A percentile compares a stretch with the other conserved stretches of the same genome.
Evolutionary conservation across 2,329 filamentous ascomycete genomes (phyloP).

Genomic region (Nothophaeocryptopus gaeumannii): DNA sequence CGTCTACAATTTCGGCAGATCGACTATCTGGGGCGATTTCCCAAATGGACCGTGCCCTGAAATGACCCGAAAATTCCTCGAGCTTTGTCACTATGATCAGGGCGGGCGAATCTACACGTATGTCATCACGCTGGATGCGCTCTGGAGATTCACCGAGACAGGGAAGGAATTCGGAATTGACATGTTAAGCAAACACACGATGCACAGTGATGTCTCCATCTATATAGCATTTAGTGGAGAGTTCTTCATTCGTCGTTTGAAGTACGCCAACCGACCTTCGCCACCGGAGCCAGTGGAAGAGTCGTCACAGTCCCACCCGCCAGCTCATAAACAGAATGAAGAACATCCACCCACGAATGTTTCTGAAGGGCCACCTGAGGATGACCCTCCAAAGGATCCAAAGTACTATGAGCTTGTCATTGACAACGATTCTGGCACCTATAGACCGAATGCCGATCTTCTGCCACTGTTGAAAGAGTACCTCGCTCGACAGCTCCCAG

Average conservation of each 20-base stretch:
- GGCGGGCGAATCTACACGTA: slow-evolving; percentile 89
- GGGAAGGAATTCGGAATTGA: slow-evolving; percentile 95
- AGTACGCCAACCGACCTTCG: slow-evolving; percentile 43
- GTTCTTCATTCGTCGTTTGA: slow-evolving; percentile 78
- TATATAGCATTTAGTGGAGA: slow-evolving; percentile 92
- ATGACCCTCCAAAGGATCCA: slow-evolving; percentile 52
- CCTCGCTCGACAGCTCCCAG: slow-evolving; percentile 70
- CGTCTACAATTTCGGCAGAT: slow-evolving; percentile 82
- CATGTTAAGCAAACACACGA: slow-evolving; percentile 88
- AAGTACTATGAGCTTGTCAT: slow-evolving; percentile 79
- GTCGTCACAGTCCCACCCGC: slow-evolving; percentile 44
- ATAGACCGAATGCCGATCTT: slow-evolving; percentile 76
- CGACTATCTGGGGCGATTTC: slow-evolving; percentile 70
- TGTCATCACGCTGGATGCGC: slow-evolving; percentile 79
- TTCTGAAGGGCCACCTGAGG: slow-evolving; percentile 44
- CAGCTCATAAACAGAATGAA: slow-evolving; percentile 36
- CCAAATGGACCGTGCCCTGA: slow-evolving; percentile 59
- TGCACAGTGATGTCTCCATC: slow-evolving; percentile 89
- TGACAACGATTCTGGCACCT: slow-evolving; percentile 93
- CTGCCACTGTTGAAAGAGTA: slow-evolving; percentile 70
- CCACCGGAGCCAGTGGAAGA: slow-evolving; percentile 46
- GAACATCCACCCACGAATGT: slow-evolving; percentile 54
- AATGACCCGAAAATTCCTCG: slow-evolving; percentile 75
- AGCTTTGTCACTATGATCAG: slow-evolving; percentile 81
- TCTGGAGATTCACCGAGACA: slow-evolving; percentile 89